These are phyloP conservation scores for Persicaria maculosa DNA, from an alignment of 148 eudicot species.

Conservation along the genomic window DNA sequence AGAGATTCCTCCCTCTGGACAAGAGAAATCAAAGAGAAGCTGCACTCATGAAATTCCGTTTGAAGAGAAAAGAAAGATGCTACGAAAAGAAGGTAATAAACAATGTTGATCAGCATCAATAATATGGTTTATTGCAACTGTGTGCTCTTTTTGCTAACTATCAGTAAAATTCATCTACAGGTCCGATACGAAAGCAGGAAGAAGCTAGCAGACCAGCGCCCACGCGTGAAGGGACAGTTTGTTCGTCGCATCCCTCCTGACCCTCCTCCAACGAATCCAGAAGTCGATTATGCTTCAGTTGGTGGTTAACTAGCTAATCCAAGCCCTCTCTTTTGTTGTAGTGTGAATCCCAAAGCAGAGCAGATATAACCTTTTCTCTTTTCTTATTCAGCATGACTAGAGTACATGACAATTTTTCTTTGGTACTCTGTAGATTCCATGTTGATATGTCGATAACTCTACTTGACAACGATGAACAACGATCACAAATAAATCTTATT, in stretches of 20 bases:
- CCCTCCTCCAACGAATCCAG: slow-evolving; percentile 29
- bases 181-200: slow-evolving; percentile 89
- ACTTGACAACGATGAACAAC: not conserved
- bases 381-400: not conserved
- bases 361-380: not conserved
- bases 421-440: not conserved
- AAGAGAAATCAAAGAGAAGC: slow-evolving; percentile 61
- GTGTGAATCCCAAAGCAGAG: not conserved
- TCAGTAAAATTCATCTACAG: slow-evolving; percentile 24
- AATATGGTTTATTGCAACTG: not conserved
- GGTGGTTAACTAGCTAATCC: slow-evolving; percentile 1
- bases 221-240: slow-evolving; percentile 96
- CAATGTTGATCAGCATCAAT: not conserved
- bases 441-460: not conserved
- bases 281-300: slow-evolving; percentile 21
- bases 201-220: slow-evolving; percentile 89
- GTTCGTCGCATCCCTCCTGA: slow-evolving; percentile 70
- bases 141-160: not conserved
- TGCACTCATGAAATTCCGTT: slow-evolving; percentile 72
- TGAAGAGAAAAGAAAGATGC: slow-evolving; percentile 95
- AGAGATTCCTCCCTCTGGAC: slow-evolving; percentile 10
- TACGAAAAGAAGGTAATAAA: slow-evolving; percentile 78
- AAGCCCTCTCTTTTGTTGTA: not conserved
- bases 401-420: slow-evolving; percentile 3
- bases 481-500: not conserved